phyloP scores from a whole-genome alignment of 805 yeast species.

The Candida broadrunensis region DNA sequence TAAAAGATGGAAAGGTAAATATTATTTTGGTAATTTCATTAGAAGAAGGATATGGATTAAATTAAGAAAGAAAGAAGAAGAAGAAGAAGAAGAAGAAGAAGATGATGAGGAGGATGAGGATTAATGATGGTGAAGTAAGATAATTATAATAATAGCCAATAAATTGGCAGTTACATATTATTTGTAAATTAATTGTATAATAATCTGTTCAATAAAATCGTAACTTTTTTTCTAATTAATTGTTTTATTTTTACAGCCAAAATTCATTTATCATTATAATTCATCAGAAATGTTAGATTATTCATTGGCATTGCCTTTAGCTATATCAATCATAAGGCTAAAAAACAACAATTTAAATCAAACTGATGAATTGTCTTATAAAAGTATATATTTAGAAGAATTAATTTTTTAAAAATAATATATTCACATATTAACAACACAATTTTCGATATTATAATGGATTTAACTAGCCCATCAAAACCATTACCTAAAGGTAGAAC shows the following conservation, averaged over 20 bases:
- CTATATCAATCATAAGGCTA: neutral
- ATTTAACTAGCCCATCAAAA: neutral
- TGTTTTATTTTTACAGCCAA: neutral
- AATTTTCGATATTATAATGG: no score
- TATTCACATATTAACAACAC: no score
- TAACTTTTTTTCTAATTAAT: neutral
- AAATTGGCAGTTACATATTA: no score
- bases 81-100: no score
- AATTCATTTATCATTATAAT: neutral
- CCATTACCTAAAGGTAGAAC: neutral
- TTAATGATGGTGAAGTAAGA: no score
- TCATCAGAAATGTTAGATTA: neutral
- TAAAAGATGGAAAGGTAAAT: slow-evolving; percentile 61
- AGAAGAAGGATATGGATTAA: slow-evolving; percentile 66
- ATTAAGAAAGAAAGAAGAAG: slow-evolving; percentile 24
- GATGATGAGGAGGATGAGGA: no score
- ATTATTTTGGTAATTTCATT: slow-evolving; percentile 56
- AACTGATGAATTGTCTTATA: neutral
- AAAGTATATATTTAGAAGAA: neutral
- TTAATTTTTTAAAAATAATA: no score
- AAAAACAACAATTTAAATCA: no score
- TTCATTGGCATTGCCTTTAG: slow-evolving; percentile 6
- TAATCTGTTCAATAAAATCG: no score
- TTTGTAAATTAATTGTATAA: no score
- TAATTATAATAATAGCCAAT: no score